Conservation (phyloP, 306 rosid species). For the Prunus armeniaca region DNA sequence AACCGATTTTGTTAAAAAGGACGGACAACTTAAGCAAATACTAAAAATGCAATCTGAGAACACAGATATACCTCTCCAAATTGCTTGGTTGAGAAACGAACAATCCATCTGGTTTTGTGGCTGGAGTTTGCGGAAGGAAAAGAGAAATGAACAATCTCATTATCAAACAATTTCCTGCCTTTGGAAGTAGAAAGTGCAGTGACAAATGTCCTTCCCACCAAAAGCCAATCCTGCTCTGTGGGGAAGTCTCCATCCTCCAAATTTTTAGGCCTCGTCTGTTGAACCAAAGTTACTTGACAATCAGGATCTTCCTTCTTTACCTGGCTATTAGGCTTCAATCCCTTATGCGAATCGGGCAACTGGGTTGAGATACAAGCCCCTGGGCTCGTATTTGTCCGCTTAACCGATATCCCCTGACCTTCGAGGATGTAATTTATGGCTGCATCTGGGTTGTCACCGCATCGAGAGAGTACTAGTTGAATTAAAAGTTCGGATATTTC, state of each 20-base stretch:
- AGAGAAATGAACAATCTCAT: constrained; percentile 65
- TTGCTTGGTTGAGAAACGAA: constrained; percentile 77
- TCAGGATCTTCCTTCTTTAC: constrained; percentile 18
- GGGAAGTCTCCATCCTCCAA: constrained; percentile 76
- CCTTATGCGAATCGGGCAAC: neutral
- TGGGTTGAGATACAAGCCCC: constrained; percentile 42
- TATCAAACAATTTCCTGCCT: constrained; percentile 66
- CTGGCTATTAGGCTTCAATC: neutral
- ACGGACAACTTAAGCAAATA: neutral
- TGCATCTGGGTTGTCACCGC: constrained; percentile 5
- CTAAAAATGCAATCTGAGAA: neutral
- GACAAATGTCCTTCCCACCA: constrained; percentile 63
- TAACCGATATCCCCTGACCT: constrained; percentile 27
- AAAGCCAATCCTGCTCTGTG: constrained; percentile 51
- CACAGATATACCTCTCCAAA: constrained; percentile 51
- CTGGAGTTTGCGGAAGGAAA: constrained; percentile 32
- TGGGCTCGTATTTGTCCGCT: constrained; percentile 41
- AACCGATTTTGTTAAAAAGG: neutral
- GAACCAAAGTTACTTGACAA: neutral
- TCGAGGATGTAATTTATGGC: constrained; percentile 15
- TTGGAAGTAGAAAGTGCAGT: constrained; percentile 57
- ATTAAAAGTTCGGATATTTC: constrained; percentile 15
- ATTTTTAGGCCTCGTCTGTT: neutral
- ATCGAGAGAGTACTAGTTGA: neutral
- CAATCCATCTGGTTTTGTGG: constrained; percentile 49